Percentiles rank a stretch among this genome's conserved stretches.
phyloP scores from a whole-genome alignment of 2,329 filamentous ascomycete species.

The Ceratocystis diversiconidia region DNA sequence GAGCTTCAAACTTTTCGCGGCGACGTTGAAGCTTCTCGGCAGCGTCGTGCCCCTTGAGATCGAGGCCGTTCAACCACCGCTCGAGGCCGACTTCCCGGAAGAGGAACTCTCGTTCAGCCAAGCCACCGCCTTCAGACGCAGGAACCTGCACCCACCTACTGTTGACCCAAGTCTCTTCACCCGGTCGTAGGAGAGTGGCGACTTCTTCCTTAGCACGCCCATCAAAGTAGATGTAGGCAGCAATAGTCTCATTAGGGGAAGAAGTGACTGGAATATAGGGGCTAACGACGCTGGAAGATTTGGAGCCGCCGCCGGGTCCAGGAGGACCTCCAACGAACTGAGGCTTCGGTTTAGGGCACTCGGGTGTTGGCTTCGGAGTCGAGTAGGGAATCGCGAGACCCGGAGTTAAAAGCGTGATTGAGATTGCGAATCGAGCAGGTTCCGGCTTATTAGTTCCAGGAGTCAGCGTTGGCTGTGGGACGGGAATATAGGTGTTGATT shows the following conservation, averaged over 20 bases:
- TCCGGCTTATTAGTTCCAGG: conserved; percentile 58
- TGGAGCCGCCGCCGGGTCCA: conserved; percentile 36
- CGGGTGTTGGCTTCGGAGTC: conserved; percentile 61
- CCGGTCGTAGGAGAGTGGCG: conserved; percentile 76
- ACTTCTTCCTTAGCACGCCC: conserved; percentile 92
- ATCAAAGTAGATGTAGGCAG: conserved; percentile 98
- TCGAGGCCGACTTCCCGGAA: conserved; percentile 95
- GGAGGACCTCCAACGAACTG: conserved; percentile 64
- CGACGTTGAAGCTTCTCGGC: conserved; percentile 83
- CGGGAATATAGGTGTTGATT: conserved; percentile 94
- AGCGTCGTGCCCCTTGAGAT: conserved; percentile 83
- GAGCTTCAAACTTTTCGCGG: conserved; percentile 60
- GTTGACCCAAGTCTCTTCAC: conserved; percentile 98
- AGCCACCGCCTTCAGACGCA: conserved; percentile 75
- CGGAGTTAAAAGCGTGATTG: conserved; percentile 85
- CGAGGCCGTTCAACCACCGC: conserved; percentile 88
- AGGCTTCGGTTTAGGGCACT: conserved; percentile 66
- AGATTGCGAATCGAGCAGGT: conserved; percentile 93
- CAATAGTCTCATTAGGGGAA: conserved; percentile 91
- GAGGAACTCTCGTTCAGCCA: conserved; percentile 91
- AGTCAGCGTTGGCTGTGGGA: conserved; percentile 66
- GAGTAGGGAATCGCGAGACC: conserved; percentile 86
- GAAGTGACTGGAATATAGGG: conserved; percentile 88
- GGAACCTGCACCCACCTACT: conserved; percentile 94
- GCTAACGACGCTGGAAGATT: conserved; percentile 44